Conservation (phyloP, 1,139 yeast species). For the Lodderomyces oxycetoniae region DNA sequence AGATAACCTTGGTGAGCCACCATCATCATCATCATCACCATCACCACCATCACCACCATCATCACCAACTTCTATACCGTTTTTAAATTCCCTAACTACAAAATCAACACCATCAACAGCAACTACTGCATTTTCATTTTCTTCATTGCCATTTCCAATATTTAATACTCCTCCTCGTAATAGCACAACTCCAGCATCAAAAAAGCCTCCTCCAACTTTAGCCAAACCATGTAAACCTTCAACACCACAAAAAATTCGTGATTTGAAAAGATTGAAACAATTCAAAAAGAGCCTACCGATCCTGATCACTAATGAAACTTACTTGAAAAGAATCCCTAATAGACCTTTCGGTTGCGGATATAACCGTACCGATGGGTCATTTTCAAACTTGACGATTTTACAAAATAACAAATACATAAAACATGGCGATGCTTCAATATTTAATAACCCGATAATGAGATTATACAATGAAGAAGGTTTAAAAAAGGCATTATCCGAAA, state of each 20-base stretch:
- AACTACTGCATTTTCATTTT: neutral
- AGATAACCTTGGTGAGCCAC: neutral
- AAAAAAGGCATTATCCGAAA: constrained; percentile 29
- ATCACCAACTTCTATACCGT: constrained; percentile 4
- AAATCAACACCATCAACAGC: constrained; percentile 2
- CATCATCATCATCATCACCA: constrained; percentile 6
- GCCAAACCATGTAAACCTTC: constrained; percentile 12
- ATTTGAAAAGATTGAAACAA: constrained; percentile 14
- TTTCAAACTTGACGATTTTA: constrained; percentile 44
- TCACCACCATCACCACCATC: constrained; percentile 4
- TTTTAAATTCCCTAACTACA: constrained; percentile 1
- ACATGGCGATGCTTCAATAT: constrained; percentile 40
- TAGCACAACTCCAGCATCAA: neutral
- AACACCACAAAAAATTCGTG: constrained; percentile 19
- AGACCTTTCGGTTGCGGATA: neutral
- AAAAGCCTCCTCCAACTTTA: neutral
- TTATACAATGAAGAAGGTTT: constrained; percentile 31
- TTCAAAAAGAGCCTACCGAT: constrained; percentile 18
- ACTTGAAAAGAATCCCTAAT: constrained; percentile 26
- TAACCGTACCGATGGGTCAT: constrained; percentile 27
- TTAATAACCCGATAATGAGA: constrained; percentile 37
- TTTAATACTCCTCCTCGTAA: neutral
- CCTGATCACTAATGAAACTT: constrained; percentile 19
- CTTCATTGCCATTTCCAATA: neutral
- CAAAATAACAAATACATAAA: constrained; percentile 39